phyloP scores from a whole-genome alignment of 768 basidiomycete genomes.

The Phylloporus sp. region DNA sequence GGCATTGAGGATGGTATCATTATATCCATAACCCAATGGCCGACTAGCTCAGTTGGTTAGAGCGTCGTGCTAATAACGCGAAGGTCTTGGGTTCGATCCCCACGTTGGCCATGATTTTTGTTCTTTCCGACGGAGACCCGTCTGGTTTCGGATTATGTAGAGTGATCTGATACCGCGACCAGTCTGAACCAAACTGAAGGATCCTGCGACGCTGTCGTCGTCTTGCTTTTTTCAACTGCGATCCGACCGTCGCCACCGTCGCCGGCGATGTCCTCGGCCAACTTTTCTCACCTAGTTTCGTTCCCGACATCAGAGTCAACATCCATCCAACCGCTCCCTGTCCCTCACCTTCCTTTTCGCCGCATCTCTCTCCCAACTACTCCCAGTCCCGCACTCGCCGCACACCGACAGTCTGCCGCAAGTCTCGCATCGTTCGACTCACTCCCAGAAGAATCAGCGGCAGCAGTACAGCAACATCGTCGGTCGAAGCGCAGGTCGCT shows the following conservation, averaged over 20 bases:
- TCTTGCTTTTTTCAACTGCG: constrained; percentile 5
- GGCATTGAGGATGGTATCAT: too few relatives aligned
- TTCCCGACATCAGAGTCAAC: constrained; percentile 31
- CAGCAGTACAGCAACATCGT: constrained; percentile 25
- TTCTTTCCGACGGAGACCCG: background rate
- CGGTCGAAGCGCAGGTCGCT: constrained; percentile 34
- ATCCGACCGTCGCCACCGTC: constrained; percentile 10
- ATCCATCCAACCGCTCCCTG: constrained; percentile 29
- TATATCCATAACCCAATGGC: too few relatives aligned
- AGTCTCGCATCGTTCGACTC: constrained; percentile 75
- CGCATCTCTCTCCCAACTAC: constrained; percentile 56
- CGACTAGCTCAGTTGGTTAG: constrained; percentile 33
- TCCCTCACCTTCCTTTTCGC: constrained; percentile 55
- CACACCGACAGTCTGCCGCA: constrained; percentile 57
- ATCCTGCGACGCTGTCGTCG: background rate
- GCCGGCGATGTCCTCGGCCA: constrained; percentile 17
- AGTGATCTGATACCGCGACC: constrained; percentile 18
- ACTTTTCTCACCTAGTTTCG: constrained; percentile 18
- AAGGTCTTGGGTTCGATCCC: constrained; percentile 75
- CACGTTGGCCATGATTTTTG: constrained; percentile 50
- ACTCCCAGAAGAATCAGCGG: constrained; percentile 44
- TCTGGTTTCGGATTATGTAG: constrained; percentile 15
- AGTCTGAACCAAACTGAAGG: constrained; percentile 11
- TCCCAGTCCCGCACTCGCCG: constrained; percentile 36
- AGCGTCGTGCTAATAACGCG: constrained; percentile 34